Percentiles rank a stretch among this genome's conserved stretches.
phyloP scores from a whole-genome alignment of 192 early-diverging fungal species.

The Jimgerdemannia flammicorona region DNA sequence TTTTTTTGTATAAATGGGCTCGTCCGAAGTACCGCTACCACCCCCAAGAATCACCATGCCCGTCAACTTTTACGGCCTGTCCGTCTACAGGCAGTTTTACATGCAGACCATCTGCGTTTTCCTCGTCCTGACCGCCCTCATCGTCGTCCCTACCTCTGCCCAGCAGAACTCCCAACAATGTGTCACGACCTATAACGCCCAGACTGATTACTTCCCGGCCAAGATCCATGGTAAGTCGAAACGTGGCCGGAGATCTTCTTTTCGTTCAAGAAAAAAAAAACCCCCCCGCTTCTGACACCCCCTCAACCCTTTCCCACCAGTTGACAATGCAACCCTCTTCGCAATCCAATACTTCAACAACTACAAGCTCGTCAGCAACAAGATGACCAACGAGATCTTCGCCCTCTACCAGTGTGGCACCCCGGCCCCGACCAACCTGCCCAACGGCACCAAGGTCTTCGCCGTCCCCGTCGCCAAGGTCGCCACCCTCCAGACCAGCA shows the following conservation, averaged over 20 bases:
- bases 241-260: neutral
- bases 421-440: constrained; percentile 37
- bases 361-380: constrained; percentile 65
- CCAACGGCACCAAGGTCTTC: constrained; percentile 41
- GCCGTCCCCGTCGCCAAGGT: constrained; percentile 37
- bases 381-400: constrained; percentile 45
- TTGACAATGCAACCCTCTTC: constrained; percentile 54
- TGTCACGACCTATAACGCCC: constrained; percentile 33
- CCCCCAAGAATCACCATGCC: constrained; percentile 34
- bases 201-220: constrained; percentile 42
- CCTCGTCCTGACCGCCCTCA: constrained; percentile 26
- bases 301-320: constrained; percentile 13
- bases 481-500: constrained; percentile 35
- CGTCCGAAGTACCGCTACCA: constrained; percentile 5
- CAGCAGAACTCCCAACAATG: constrained; percentile 22
- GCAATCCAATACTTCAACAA: constrained; percentile 56
- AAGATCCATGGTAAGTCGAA: constrained; percentile 36
- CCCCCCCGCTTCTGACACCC: too few relatives aligned
- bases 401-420: constrained; percentile 75
- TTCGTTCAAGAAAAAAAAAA: neutral
- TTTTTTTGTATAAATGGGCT: constrained; percentile 4
- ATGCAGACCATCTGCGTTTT: constrained; percentile 31
- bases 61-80: constrained; percentile 34
- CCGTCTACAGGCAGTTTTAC: constrained; percentile 39
- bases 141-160: constrained; percentile 18